Conservation (phyloP, 306 rosid genomes). For the Cyclanthera cordifolia region DNA sequence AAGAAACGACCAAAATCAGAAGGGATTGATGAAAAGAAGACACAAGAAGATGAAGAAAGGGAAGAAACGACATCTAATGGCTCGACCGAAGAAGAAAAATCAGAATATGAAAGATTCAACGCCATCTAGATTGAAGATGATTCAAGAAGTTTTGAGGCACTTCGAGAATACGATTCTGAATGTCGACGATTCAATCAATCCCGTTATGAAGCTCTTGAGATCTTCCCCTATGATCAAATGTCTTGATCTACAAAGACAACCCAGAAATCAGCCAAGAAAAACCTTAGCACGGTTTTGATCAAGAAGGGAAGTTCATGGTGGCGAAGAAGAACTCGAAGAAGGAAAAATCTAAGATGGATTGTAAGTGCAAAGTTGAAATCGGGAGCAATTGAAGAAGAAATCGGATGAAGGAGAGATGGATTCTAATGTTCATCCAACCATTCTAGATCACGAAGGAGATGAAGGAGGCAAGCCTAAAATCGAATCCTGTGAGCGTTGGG, state of each 20-base stretch:
- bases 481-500: too few species aligned
- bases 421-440: too few species aligned
- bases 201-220: constrained; percentile 19
- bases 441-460: too few species aligned
- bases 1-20: too few species aligned
- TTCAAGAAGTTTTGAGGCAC: constrained; percentile 22
- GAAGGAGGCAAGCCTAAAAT: too few species aligned
- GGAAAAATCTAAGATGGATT: constrained; percentile 21
- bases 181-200: constrained; percentile 13
- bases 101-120: constrained; percentile 27
- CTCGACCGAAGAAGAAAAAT: too few species aligned
- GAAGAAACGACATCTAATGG: too few species aligned
- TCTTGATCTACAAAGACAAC: constrained; percentile 33
- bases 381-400: constrained; percentile 27
- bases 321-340: constrained; percentile 59
- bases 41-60: too few species aligned
- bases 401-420: too few species aligned
- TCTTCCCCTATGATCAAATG: constrained; percentile 29
- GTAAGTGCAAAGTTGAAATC: constrained; percentile 46
- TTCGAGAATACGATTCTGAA: constrained; percentile 60
- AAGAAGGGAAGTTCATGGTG: constrained; percentile 61
- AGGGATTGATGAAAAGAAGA: too few species aligned
- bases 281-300: constrained; percentile 20
- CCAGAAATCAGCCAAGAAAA: constrained; percentile 37
- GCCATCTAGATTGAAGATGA: constrained; percentile 36